Conservation (phyloP, 2,329 filamentous ascomycete genomes). For the Exophiala oligosperma region DNA sequence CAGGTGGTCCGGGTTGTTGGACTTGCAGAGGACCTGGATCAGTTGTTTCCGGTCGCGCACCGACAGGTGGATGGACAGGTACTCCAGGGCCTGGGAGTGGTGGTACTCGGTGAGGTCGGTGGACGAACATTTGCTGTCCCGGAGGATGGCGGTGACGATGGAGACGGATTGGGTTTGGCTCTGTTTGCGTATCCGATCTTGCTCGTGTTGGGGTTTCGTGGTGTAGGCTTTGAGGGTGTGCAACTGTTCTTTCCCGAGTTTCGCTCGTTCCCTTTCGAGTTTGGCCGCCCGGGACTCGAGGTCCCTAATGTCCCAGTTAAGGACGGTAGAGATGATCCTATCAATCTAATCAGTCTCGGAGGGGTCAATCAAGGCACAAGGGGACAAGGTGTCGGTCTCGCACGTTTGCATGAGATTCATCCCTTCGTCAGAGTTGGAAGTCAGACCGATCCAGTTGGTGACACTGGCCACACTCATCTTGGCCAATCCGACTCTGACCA, state of each 20-base stretch:
- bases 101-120: conserved; percentile 57
- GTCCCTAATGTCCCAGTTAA: conserved; percentile 71
- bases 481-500: conserved; percentile 71
- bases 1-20: conserved; percentile 69
- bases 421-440: conserved; percentile 69
- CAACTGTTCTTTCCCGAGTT: conserved; percentile 61
- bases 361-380: background rate
- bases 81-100: conserved; percentile 66
- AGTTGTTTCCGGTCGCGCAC: conserved; percentile 74
- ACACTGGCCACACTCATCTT: conserved; percentile 73
- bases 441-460: conserved; percentile 78
- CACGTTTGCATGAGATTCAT: conserved; percentile 75
- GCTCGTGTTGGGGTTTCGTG: conserved; percentile 53
- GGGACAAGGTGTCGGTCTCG: conserved; percentile 5
- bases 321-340: conserved; percentile 71
- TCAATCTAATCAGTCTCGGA: background rate
- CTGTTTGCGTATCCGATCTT: conserved; percentile 58
- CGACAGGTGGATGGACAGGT: conserved; percentile 68
- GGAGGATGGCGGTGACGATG: conserved; percentile 67
- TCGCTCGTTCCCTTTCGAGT: conserved; percentile 63
- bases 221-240: conserved; percentile 62
- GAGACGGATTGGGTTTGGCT: conserved; percentile 58
- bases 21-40: conserved; percentile 64
- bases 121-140: conserved; percentile 41
- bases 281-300: conserved; percentile 65